A percentile compares a stretch with the other conserved stretches of the same genome.
Evolutionary conservation across 306 rosid species (phyloP).

Genomic region (Vigna angularis): DNA sequence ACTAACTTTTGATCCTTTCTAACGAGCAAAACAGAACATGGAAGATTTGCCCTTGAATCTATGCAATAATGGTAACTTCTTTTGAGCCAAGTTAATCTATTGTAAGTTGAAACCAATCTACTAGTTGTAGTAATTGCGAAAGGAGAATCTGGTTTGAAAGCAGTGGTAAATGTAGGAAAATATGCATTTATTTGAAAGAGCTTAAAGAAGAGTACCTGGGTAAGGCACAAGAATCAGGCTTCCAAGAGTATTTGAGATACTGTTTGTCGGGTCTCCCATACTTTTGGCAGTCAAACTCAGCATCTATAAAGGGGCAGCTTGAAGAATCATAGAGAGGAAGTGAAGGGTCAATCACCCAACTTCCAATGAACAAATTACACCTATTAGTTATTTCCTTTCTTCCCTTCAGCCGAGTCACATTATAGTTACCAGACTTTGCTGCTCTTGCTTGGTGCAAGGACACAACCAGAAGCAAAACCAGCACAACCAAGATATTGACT

Average conservation of each 20-base stretch:
- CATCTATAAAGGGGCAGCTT: conserved; percentile 74
- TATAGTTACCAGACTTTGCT: conserved; percentile 41
- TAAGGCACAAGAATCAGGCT: conserved; percentile 73
- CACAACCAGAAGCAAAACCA: conserved; percentile 43
- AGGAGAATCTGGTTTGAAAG: no score
- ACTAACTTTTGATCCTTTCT: no score
- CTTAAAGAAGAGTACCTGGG: conserved; percentile 62
- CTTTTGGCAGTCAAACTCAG: conserved; percentile 78
- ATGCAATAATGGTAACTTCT: no score
- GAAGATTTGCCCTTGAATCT: no score
- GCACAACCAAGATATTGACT: conserved; percentile 43
- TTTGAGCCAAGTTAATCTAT: no score
- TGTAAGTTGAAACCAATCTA: no score
- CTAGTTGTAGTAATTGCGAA: no score
- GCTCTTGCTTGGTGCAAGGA: conserved; percentile 55
- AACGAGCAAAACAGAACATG: neutral
- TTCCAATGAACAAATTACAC: conserved; percentile 79
- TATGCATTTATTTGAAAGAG: neutral
- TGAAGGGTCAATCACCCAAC: conserved; percentile 81
- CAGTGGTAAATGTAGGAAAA: neutral
- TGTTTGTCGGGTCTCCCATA: conserved; percentile 76
- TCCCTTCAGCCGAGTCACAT: conserved; percentile 48
- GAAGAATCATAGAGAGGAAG: conserved; percentile 75
- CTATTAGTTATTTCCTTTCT: conserved; percentile 54
- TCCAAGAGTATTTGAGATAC: conserved; percentile 91